Evolutionary conservation across 345 rosid species (phyloP).

Genomic region (Brassica rapa): DNA sequence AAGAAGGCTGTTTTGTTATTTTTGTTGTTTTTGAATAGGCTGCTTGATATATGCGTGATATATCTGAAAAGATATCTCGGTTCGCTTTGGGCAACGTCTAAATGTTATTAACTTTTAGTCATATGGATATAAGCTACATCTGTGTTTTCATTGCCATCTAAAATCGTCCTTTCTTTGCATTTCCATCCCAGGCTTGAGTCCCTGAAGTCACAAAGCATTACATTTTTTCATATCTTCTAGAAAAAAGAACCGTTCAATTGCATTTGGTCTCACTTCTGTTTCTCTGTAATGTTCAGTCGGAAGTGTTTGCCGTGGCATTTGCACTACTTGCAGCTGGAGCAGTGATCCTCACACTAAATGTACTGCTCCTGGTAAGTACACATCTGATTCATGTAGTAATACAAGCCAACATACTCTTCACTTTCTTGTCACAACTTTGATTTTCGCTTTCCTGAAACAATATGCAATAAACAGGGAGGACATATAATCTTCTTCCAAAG

Average conservation of each 20-base stretch:
- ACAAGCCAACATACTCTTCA: not conserved
- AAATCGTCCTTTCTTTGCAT: not conserved
- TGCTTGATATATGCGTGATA: not conserved
- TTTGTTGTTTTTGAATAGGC: not conserved
- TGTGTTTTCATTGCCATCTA: not conserved
- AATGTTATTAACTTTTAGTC: not conserved
- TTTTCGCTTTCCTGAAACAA: not conserved
- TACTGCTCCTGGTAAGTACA: not conserved
- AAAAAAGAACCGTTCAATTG: not conserved
- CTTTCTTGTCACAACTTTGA: not conserved
- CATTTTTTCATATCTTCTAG: not conserved
- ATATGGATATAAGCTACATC: not conserved
- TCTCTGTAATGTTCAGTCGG: not conserved
- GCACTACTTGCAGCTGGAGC: conserved; percentile 3
- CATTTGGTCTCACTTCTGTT: not conserved
- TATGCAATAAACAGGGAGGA: conserved; percentile 63
- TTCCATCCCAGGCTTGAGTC: not conserved
- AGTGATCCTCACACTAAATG: conserved; percentile 2
- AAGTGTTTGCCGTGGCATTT: not conserved
- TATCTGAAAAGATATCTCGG: not conserved
- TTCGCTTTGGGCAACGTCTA: not conserved
- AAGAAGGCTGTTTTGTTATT: not conserved
- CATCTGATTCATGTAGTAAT: not conserved
- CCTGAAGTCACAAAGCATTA: not conserved
- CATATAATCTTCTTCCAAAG: conserved; percentile 91